Base-by-base conservation (phyloP, 192 early-diverging fungal genomes). In the Backusella luteola region DNA sequence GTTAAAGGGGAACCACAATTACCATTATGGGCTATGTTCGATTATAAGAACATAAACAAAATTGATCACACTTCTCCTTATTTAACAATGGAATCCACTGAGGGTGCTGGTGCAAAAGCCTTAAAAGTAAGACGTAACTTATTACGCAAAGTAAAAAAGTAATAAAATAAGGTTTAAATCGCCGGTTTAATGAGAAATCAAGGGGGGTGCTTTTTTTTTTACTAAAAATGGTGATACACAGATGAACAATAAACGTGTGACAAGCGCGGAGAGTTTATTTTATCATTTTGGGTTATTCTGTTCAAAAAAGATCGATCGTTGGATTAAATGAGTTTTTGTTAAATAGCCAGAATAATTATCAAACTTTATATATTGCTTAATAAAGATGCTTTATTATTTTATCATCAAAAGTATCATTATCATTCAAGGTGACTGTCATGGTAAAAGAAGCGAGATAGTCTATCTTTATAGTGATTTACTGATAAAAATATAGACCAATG, bases 1-100 rank as follows among this genome's bases (percentile, higher is more conserved):
- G 82, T 91, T 1, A 88, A 87, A 70, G 90, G 90, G 5, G 81
- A 80, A n/a, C 69, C 88, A 14, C 84, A 90, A 44, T 72, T 90
- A 69, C 86, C 89, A 19, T 72, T 88, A 4, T 83, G 81, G 41
- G 68, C 77, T 14, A 86, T 84, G 53, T 42, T 90, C 4, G 87
- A 87, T 36, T 73, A 85, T 53, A 81, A 69, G 29, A 46, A 46
- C 3, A 70, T 78, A 17, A 79, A 79, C 11, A 63, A 63, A 29
- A 71, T 34, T 19, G 79, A 73, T 1, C 56, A 32, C 9, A 84
- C 77, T 8, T 68, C 87, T 29, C 85, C 87, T 4, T 90, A 90
- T 39, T 44, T 90, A 32, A 81, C 79, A 63, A 68, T 84, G 59
- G 87, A 85, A 63, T 63, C 67, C 9, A 71, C 71, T 29, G 78